Evolutionary conservation across 2,329 filamentous ascomycete genomes (phyloP).

Genomic region (Alternaria ethzedia): DNA sequence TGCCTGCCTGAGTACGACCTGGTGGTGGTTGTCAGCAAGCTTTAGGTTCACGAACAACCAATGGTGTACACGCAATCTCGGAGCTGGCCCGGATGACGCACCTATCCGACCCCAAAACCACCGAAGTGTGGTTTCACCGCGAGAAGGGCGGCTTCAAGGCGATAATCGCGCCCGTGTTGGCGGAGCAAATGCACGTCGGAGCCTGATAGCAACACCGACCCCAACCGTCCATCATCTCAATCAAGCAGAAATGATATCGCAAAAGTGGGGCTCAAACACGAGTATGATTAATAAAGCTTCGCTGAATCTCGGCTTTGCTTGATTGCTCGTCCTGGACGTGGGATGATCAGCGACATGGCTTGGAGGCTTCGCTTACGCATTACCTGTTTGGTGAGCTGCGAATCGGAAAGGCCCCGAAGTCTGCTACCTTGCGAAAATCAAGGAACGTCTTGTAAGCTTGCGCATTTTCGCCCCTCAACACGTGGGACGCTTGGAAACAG

Average conservation of each 20-base stretch:
- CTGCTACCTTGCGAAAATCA: not conserved
- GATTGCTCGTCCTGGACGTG: not conserved
- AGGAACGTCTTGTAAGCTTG: not conserved
- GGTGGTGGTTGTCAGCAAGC: not conserved
- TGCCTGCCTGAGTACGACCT: not conserved
- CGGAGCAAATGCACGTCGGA: not conserved
- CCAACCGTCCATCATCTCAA: not conserved
- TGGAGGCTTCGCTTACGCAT: not conserved
- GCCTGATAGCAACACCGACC: not conserved
- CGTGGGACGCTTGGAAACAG: not conserved
- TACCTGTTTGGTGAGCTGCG: not conserved
- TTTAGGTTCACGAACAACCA: not conserved
- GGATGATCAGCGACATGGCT: not conserved
- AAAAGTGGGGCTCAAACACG: not conserved
- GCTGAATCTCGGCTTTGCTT: slow-evolving; percentile 6
- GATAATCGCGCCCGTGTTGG: not conserved
- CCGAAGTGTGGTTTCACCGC: not conserved
- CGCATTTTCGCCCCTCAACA: not conserved
- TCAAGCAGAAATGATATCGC: not conserved
- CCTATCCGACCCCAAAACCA: not conserved
- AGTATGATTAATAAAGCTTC: not conserved
- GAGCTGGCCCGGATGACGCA: not conserved
- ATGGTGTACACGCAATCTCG: not conserved
- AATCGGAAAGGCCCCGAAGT: not conserved
- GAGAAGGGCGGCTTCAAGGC: not conserved